Conservation (phyloP, 257 asterid genomes). For the Solanum okadae region DNA sequence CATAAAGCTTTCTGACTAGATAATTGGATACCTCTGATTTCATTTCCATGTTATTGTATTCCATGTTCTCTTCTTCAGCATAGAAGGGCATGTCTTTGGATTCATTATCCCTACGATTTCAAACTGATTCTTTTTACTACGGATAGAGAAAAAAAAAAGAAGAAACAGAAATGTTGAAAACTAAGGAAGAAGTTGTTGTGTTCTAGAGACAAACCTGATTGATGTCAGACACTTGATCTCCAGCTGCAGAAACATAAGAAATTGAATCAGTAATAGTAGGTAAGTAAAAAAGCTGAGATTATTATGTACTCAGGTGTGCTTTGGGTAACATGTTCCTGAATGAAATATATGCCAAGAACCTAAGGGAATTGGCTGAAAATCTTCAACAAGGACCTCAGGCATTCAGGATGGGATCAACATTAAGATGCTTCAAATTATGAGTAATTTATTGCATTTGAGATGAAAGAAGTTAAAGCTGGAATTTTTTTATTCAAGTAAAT, state of each 20-base stretch:
- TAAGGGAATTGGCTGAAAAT: not conserved
- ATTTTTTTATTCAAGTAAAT: not conserved
- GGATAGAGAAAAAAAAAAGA: not conserved
- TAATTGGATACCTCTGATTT: constrained; percentile 15
- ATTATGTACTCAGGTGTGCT: not conserved
- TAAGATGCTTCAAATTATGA: not conserved
- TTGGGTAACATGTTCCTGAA: not conserved
- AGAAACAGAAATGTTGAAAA: not conserved
- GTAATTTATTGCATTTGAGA: not conserved
- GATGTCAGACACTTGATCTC: constrained; percentile 43
- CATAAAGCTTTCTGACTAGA: constrained; percentile 8
- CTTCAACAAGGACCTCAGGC: not conserved
- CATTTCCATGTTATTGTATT: constrained; percentile 15
- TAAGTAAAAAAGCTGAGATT: not conserved
- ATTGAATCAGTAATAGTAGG: not conserved
- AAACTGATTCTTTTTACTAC: not conserved
- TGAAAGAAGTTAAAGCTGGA: not conserved
- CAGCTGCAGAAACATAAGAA: constrained; percentile 21
- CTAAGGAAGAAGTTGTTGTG: not conserved
- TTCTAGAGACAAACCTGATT: constrained; percentile 17
- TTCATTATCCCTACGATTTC: constrained; percentile 22
- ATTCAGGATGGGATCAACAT: not conserved
- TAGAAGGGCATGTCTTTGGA: constrained; percentile 11
- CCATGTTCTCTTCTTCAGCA: constrained; percentile 13
- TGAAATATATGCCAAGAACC: not conserved